A percentile compares a stretch with the other conserved stretches of the same genome.
These are phyloP conservation scores for Magnusiomyces sp. DNA, from an alignment of 1,139 yeast genomes.

Conservation along the genomic window DNA sequence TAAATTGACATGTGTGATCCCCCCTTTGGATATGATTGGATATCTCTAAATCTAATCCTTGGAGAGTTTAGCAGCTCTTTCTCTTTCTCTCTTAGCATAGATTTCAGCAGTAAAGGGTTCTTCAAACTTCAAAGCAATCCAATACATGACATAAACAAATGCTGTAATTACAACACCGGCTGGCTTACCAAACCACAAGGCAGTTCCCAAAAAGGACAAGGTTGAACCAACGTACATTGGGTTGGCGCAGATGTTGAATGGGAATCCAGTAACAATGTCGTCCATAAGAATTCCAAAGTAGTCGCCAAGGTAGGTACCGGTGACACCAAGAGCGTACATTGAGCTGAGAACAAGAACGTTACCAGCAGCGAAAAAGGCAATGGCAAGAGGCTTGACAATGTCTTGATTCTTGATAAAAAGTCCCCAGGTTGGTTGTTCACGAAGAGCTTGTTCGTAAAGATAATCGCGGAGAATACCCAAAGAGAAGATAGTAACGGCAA, in stretches of 20 bases:
- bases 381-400: slow-evolving; percentile 39
- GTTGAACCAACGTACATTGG: slow-evolving; percentile 97
- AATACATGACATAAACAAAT: slow-evolving; percentile 73
- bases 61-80: slow-evolving; percentile 20
- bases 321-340: slow-evolving; percentile 91
- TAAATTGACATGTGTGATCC: too few relatives aligned
- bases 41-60: slow-evolving; percentile 8
- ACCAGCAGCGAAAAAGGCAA: slow-evolving; percentile 51
- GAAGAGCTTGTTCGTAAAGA: slow-evolving; percentile 61
- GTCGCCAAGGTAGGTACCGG: slow-evolving; percentile 95
- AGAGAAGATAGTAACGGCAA: slow-evolving; percentile 75
- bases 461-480: slow-evolving; percentile 78
- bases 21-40: neutral
- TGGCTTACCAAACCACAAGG: slow-evolving; percentile 82
- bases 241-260: slow-evolving; percentile 81
- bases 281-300: slow-evolving; percentile 94
- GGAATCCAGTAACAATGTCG: slow-evolving; percentile 85
- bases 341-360: slow-evolving; percentile 72
- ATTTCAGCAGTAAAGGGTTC: slow-evolving; percentile 94
- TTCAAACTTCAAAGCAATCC: slow-evolving; percentile 75
- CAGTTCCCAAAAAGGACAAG: slow-evolving; percentile 82
- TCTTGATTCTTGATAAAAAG: slow-evolving; percentile 6
- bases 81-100: slow-evolving; percentile 55
- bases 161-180: slow-evolving; percentile 69
- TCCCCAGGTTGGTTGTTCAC: slow-evolving; percentile 40